A percentile compares a stretch with the other conserved stretches of the same genome.
Conservation (phyloP, 2,329 filamentous ascomycete species). For the Huntiella bhutanensis region DNA sequence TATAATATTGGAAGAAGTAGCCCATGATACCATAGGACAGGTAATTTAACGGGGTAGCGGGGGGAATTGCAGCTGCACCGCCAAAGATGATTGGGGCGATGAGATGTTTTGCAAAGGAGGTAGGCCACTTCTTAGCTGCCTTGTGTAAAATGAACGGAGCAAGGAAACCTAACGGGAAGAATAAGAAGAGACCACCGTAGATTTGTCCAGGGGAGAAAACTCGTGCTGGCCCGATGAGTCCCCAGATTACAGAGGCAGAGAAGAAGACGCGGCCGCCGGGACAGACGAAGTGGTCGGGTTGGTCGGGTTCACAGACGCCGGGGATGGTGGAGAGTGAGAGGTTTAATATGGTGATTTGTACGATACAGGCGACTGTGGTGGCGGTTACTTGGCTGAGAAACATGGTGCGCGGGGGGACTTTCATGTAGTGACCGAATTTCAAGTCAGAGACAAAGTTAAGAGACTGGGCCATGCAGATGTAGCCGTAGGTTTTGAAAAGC, state of each 20-base stretch:
- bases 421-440: constrained; percentile 59
- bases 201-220: constrained; percentile 45
- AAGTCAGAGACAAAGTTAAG: constrained; percentile 46
- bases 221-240: constrained; percentile 42
- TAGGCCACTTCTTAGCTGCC: constrained; percentile 29
- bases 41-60: constrained; percentile 56
- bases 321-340: constrained; percentile 41
- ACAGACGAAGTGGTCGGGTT: constrained; percentile 41
- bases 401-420: constrained; percentile 46
- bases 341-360: constrained; percentile 47
- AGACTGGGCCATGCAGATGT: constrained; percentile 45
- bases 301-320: constrained; percentile 39
- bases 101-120: constrained; percentile 30
- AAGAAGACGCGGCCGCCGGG: constrained; percentile 46
- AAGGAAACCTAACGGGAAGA: constrained; percentile 38
- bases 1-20: constrained; percentile 48
- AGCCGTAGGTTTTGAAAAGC: constrained; percentile 49
- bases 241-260: constrained; percentile 49
- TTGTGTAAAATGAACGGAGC: constrained; percentile 33
- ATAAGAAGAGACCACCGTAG: constrained; percentile 39
- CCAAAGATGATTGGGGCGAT: constrained; percentile 47
- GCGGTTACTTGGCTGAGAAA: constrained; percentile 48
- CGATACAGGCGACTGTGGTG: constrained; percentile 45
- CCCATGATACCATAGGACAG: constrained; percentile 56
- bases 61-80: constrained; percentile 37